phyloP scores from a whole-genome alignment of 148 eudicot species.

The Camellia granthamiana region DNA sequence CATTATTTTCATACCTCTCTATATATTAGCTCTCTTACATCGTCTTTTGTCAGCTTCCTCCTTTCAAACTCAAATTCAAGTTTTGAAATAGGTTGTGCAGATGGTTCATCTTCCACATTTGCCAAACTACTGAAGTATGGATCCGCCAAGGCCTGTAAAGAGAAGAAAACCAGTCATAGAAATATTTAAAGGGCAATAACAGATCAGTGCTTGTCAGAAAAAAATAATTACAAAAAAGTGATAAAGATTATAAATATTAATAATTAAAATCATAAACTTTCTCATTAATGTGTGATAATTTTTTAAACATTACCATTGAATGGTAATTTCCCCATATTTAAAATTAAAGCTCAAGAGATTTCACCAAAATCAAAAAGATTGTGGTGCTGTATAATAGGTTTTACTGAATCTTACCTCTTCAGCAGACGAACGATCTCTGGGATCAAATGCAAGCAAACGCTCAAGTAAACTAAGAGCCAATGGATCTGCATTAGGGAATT shows the following conservation, averaged over 20 bases:
- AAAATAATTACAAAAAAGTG: too few relatives aligned
- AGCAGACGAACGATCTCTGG: conserved; percentile 81
- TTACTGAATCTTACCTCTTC: conserved; percentile 55
- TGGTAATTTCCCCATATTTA: neutral
- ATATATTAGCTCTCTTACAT: conserved; percentile 80
- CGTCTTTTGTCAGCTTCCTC: conserved; percentile 67
- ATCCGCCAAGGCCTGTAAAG: conserved; percentile 66
- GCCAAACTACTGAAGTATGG: conserved; percentile 79
- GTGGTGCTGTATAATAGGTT: neutral
- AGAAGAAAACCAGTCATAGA: conserved; percentile 12
- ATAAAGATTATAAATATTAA: too few relatives aligned
- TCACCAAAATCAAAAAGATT: neutral
- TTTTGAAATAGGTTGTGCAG: conserved; percentile 62
- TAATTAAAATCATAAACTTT: too few relatives aligned
- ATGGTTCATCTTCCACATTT: conserved; percentile 72
- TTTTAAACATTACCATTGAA: too few relatives aligned
- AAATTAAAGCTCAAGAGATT: neutral
- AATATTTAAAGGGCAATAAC: neutral
- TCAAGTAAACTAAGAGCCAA: conserved; percentile 84
- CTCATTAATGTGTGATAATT: too few relatives aligned
- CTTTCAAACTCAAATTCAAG: conserved; percentile 83
- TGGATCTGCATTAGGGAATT: conserved; percentile 80
- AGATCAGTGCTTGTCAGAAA: too few relatives aligned
- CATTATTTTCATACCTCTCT: conserved; percentile 59
- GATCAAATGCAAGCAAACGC: conserved; percentile 96